These are phyloP conservation scores for Blastobotrys chiropterorum DNA, from an alignment of 805 yeast species.

Conservation along the genomic window DNA sequence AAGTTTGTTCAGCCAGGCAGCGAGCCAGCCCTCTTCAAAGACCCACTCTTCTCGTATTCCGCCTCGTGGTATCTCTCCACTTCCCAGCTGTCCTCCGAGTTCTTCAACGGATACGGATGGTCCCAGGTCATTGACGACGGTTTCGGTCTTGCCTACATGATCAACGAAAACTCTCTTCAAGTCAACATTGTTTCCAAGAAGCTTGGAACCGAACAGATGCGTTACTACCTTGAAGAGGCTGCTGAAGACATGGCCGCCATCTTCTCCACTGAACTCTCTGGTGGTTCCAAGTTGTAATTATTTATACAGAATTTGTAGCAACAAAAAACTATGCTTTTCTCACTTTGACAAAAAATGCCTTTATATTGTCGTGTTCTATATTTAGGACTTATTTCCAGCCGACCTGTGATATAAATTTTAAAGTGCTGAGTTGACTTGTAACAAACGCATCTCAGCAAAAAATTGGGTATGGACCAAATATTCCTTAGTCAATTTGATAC, in stretches of 20 bases:
- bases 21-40: conserved; percentile 62
- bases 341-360: background rate
- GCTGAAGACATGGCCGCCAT: conserved; percentile 76
- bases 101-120: conserved; percentile 92
- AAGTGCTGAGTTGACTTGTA: no score
- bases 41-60: conserved; percentile 71
- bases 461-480: no score
- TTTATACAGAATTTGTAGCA: background rate
- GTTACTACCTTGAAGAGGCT: conserved; percentile 63
- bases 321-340: background rate
- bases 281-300: conserved; percentile 32
- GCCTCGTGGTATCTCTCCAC: conserved; percentile 82
- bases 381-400: background rate
- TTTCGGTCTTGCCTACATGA: conserved; percentile 88
- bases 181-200: conserved; percentile 76
- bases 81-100: conserved; percentile 80
- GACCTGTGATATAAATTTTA: no score
- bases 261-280: conserved; percentile 36
- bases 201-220: conserved; percentile 43
- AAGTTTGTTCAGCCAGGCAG: conserved; percentile 58
- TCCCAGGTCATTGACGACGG: conserved; percentile 93
- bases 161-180: conserved; percentile 78
- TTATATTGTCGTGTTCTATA: background rate
- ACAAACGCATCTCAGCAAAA: no score
- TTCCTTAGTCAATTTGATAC: no score